Base-by-base conservation (phyloP, 1,284 basidiomycete genomes). In the Calocybe gambosa region DNA sequence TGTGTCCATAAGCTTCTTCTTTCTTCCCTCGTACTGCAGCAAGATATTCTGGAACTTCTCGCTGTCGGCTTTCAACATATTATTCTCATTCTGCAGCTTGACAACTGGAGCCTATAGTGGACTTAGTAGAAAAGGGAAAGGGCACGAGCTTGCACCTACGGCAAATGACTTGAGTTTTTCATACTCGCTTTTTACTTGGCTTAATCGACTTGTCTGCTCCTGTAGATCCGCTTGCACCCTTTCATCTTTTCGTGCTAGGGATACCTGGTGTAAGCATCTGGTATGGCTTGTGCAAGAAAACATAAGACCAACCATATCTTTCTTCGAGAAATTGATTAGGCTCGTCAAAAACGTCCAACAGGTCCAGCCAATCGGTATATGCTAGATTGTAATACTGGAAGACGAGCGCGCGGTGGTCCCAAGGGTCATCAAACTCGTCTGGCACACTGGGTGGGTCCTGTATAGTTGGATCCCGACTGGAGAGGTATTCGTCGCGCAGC, bases 331-430 rank as follows among this genome's bases (percentile, higher is more conserved):
- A 68, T 51, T 76, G 73, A 46, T 89, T 83, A 42, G 82, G 80
- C 47, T 85, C 80, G 0, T 75, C 69, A 53, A 88, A 90, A 20
- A 83, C 74, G 54, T 93, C 89, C 8, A 74, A 73, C 2, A 80
- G 78, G 37, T 81, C 75, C 26, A 90, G 66, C 74, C 90, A 94
- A 15, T 77, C 62, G 1, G 73, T 67, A 56, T 93, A 94, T 0
- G 87, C 76, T 42, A 77, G 73, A 4, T 77, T 68, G 34, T 78
- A 80, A 63, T 87, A 91, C 42, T 89, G 78, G 56, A 89, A 86
- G 1, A 85, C 79, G 12, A 92, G 67, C 0, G 88, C 81, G 47
- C 80, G 77, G 43, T 91, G 82, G 26, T 90, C 78, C 47, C 80
- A 68, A 3, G 78, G 76, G 57, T 92, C 83, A 12, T 85, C 79